These are phyloP conservation scores for Fistulinella prunicolor DNA, from an alignment of 768 basidiomycete species.

Conservation along the genomic window DNA sequence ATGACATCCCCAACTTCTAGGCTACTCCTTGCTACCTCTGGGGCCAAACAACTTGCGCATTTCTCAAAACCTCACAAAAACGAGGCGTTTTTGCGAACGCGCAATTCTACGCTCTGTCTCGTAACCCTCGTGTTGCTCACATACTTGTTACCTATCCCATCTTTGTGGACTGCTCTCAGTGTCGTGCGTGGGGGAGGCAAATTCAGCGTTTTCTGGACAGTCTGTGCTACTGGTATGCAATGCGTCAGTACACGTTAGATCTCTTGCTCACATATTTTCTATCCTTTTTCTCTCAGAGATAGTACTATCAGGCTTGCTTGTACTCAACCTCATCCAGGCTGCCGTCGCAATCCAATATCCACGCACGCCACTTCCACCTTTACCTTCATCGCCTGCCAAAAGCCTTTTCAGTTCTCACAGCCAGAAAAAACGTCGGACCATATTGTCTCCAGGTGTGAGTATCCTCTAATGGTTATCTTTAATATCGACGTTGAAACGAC, in stretches of 20 bases:
- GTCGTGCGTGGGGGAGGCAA: slow-evolving; percentile 25
- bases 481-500: too few relatives aligned
- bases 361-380: slow-evolving; percentile 28
- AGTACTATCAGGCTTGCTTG: slow-evolving; percentile 27
- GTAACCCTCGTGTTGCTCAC: slow-evolving; percentile 34
- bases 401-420: slow-evolving; percentile 18
- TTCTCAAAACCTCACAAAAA: slow-evolving; percentile 35
- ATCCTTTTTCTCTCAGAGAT: slow-evolving; percentile 27
- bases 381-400: slow-evolving; percentile 24
- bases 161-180: slow-evolving; percentile 34
- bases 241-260: too few relatives aligned
- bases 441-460: slow-evolving; percentile 25
- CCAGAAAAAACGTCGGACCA: slow-evolving; percentile 27
- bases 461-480: background rate
- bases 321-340: slow-evolving; percentile 36
- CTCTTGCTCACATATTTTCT: too few relatives aligned
- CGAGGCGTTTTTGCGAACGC: slow-evolving; percentile 39
- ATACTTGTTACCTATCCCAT: slow-evolving; percentile 37
- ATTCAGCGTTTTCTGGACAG: slow-evolving; percentile 13
- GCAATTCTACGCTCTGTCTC: slow-evolving; percentile 36
- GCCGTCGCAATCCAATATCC: slow-evolving; percentile 37
- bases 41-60: slow-evolving; percentile 17
- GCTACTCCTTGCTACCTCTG: slow-evolving; percentile 23
- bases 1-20: slow-evolving; percentile 21
- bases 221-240: slow-evolving; percentile 34